These are phyloP conservation scores for Thelonectria discophora DNA, from an alignment of 2,329 filamentous ascomycete genomes.

Conservation along the genomic window DNA sequence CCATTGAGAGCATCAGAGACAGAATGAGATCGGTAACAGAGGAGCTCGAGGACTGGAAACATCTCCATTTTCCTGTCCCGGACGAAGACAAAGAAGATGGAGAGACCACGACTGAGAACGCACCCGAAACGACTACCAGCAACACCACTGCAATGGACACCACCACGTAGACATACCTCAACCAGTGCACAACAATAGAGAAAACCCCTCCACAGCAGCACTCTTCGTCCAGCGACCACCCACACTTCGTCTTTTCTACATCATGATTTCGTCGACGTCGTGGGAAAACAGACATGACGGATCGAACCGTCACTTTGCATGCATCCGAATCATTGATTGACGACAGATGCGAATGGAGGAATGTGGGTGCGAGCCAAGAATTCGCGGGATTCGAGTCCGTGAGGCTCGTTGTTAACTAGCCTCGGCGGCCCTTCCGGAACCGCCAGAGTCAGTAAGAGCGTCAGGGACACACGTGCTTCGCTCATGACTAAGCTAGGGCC, in stretches of 20 bases:
- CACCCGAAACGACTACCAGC: slow-evolving; percentile 1
- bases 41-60: slow-evolving; percentile 93
- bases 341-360: neutral
- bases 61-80: slow-evolving; percentile 72
- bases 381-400: too few species aligned
- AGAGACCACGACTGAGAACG: slow-evolving; percentile 28
- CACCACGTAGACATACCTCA: slow-evolving; percentile 5
- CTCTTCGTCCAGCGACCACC: neutral
- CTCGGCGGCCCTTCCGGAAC: neutral
- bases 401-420: neutral
- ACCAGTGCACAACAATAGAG: too few species aligned
- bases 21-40: slow-evolving; percentile 89
- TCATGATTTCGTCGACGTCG: too few species aligned
- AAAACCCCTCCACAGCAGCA: neutral
- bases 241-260: too few species aligned
- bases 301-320: neutral
- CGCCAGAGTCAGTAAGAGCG: too few species aligned
- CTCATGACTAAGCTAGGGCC: slow-evolving; percentile 10
- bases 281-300: neutral
- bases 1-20: slow-evolving; percentile 94
- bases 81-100: slow-evolving; percentile 39
- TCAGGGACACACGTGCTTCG: too few species aligned
- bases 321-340: neutral
- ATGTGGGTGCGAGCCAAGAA: neutral
- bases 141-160: neutral